Conservation (phyloP, 2,329 filamentous ascomycete species). For the Teratosphaeria epicoccoides region DNA sequence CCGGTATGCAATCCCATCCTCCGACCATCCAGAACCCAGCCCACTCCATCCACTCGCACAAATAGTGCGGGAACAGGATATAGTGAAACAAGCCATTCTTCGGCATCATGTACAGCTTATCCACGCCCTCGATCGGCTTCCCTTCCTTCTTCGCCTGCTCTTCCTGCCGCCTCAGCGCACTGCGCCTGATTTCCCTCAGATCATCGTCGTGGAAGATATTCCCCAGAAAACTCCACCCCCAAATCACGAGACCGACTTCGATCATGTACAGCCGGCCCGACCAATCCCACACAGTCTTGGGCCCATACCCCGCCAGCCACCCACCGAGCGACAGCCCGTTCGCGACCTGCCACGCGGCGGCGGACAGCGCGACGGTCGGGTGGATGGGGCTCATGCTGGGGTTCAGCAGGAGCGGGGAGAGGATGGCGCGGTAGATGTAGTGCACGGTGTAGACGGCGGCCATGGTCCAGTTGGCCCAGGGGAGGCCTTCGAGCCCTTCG, state of each 20-base stretch:
- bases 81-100: slow-evolving; percentile 70
- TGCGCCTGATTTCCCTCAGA: slow-evolving; percentile 72
- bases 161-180: slow-evolving; percentile 52
- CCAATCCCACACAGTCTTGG: slow-evolving; percentile 48
- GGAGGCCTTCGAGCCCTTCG: slow-evolving; percentile 49
- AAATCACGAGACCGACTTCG: slow-evolving; percentile 59
- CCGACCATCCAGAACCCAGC: slow-evolving; percentile 72
- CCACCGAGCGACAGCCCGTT: slow-evolving; percentile 70
- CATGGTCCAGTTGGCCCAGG: slow-evolving; percentile 69
- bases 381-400: slow-evolving; percentile 92
- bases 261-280: slow-evolving; percentile 35
- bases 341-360: slow-evolving; percentile 62
- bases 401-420: slow-evolving; percentile 67
- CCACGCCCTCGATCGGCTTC: slow-evolving; percentile 43
- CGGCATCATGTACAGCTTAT: slow-evolving; percentile 82
- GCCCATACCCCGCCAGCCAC: slow-evolving; percentile 75
- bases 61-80: slow-evolving; percentile 83
- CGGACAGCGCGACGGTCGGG: slow-evolving; percentile 52
- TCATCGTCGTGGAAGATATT: slow-evolving; percentile 90
- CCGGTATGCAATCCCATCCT: slow-evolving; percentile 57
- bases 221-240: slow-evolving; percentile 61
- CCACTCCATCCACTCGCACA: slow-evolving; percentile 98
- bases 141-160: slow-evolving; percentile 33
- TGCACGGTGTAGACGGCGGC: slow-evolving; percentile 65
- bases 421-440: slow-evolving; percentile 79